Evolutionary conservation across 495 filamentous ascomycete species (phyloP), one percentile per base, ranked within the genome.

Genomic region (Penicillium cosmopolitanum): DNA sequence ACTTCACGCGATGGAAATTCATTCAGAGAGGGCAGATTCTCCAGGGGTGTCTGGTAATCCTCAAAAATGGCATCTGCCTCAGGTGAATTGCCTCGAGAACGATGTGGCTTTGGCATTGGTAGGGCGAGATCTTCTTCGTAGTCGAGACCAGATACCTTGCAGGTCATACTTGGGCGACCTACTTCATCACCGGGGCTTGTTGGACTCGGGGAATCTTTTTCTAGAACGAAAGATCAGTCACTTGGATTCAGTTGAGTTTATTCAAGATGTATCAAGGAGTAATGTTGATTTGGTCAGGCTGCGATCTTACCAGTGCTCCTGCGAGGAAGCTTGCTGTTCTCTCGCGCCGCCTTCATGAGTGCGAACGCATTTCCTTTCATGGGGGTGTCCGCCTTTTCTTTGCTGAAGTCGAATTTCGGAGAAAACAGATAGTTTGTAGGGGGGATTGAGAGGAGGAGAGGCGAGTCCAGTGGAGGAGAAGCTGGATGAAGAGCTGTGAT

Each of bases 61-160:
- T 48, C 21, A 25, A 19, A 13, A 28, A 16, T 12, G 28, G 10
- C 42, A 2, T 35, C 23, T 10, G 3, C 34, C 21, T 34, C 31
- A 9, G 3, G 46, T 13, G 11, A 42, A 18, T 4, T 13, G 7
- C 15, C 12, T 48, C 40, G 18, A n/a, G 8, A 28, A 38, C 55
- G 64, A 23, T 50, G 63, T 3, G 67, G 66, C 40, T 74, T 74
- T 0, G 71, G 69, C 71, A 73, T 74, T 1, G 71, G 69, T 5
- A 75, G 23, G 23, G 72, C 72, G 7, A 77, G 57, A 15, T 65
- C 64, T 13, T 53, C 38, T 36, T 77, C 63, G 44, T 69, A 73
- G 51, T 77, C 63, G 4, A 74, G 65, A 12, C 53, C 64, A 1
- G 66, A 69, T 15, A 25, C 38, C 36, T 63, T 66, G 35, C 66